phyloP scores from a whole-genome alignment of 78 protist species.

The Dictyostelium intermedium region DNA sequence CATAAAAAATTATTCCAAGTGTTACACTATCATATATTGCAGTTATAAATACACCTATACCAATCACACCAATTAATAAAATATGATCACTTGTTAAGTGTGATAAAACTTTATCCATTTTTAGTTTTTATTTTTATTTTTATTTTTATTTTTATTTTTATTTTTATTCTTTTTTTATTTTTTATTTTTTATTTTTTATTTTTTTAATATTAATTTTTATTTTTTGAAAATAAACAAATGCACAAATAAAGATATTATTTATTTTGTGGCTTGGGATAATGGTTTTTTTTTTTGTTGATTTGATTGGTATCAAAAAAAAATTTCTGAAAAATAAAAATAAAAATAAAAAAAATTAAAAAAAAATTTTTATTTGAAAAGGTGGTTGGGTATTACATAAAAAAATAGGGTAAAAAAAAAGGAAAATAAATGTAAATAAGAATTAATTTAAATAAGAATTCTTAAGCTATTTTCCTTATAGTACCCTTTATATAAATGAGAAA shows the following conservation, averaged over 20 bases:
- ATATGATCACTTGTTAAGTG: constrained; percentile 18
- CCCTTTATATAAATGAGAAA: too few species aligned
- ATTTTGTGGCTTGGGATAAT: background rate
- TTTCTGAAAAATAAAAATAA: too few species aligned
- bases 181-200: background rate
- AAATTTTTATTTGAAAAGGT: too few species aligned
- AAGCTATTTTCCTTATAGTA: too few species aligned
- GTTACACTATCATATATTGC: constrained; percentile 4
- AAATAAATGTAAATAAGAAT: too few species aligned
- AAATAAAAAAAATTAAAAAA: too few species aligned
- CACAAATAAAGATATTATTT: too few species aligned
- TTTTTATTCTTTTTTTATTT: background rate
- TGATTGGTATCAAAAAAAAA: background rate
- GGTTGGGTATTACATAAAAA: too few species aligned
- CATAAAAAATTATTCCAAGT: background rate
- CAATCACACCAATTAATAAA: constrained; percentile 15
- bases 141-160: background rate
- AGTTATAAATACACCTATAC: constrained; percentile 31
- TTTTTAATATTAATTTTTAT: background rate
- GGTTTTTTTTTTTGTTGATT: background rate
- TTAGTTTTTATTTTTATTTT: background rate
- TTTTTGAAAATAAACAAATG: background rate
- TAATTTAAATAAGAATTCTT: too few species aligned
- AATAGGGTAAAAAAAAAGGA: too few species aligned
- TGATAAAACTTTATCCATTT: background rate